Evolutionary conservation across 345 rosid genomes (phyloP).

Genomic region (Brassica cretica): DNA sequence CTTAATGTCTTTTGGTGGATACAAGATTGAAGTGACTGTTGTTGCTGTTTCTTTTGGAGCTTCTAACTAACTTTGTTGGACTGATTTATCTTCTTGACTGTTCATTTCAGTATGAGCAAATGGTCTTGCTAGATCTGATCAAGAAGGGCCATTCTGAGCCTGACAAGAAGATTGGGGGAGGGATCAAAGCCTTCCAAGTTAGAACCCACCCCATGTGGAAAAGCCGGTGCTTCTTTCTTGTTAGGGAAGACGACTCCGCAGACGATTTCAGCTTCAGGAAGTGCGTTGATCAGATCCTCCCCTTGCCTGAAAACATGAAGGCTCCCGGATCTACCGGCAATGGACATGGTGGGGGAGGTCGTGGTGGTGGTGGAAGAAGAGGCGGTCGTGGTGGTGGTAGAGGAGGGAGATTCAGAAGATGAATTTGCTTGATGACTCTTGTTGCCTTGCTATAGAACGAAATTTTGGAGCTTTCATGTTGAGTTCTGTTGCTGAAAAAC

Average conservation of each 20-base stretch:
- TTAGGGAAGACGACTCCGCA: conserved; percentile 65
- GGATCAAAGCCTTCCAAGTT: conserved; percentile 73
- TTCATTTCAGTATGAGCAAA: conserved; percentile 65
- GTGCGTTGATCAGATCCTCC: conserved; percentile 85
- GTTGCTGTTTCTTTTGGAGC: conserved; percentile 3
- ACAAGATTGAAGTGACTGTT: neutral
- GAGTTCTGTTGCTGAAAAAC: conserved; percentile 5
- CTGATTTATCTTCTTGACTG: neutral
- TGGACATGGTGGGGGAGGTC: conserved; percentile 45
- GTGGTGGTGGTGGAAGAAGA: conserved; percentile 57
- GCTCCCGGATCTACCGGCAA: conserved; percentile 44
- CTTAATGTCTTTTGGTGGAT: neutral
- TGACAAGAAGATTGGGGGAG: conserved; percentile 73
- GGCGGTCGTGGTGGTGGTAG: conserved; percentile 57
- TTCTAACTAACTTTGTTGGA: neutral
- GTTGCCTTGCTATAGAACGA: neutral
- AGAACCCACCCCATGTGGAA: conserved; percentile 71
- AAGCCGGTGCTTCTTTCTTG: conserved; percentile 77
- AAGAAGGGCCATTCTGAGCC: conserved; percentile 84
- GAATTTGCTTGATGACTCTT: conserved; percentile 5
- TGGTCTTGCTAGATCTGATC: conserved; percentile 72
- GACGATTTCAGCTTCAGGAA: conserved; percentile 98
- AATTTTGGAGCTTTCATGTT: conserved; percentile 18
- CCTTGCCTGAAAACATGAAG: conserved; percentile 87
- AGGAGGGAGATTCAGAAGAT: conserved; percentile 48